Conservation (phyloP, 1,284 basidiomycete species). For the Papiliotrema terrestris region DNA sequence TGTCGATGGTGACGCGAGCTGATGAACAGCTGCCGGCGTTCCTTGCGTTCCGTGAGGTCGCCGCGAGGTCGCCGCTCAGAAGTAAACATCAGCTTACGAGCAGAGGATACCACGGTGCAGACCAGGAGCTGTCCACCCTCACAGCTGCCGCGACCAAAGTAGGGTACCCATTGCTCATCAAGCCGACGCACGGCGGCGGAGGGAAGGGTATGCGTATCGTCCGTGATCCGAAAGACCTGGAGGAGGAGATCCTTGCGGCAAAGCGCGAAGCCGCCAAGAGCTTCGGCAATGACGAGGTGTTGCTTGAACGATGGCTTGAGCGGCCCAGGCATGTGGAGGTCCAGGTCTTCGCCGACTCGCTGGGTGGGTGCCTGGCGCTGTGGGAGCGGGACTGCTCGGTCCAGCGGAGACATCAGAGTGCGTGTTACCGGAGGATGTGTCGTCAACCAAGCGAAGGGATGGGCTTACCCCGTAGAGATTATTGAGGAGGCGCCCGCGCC, state of each 20-base stretch:
- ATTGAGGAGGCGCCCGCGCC: constrained; percentile 78
- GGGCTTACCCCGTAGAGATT: constrained; percentile 32
- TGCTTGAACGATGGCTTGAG: constrained; percentile 82
- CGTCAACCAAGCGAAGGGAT: too few species aligned
- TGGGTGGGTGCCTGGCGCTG: constrained; percentile 74
- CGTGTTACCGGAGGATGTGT: constrained; percentile 8
- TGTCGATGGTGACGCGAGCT: not conserved
- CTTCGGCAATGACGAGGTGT: constrained; percentile 79
- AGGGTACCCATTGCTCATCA: constrained; percentile 63
- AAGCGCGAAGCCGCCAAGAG: constrained; percentile 80
- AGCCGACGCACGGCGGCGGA: constrained; percentile 68
- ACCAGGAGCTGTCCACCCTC: constrained; percentile 56
- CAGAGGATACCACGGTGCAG: constrained; percentile 55
- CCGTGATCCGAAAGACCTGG: constrained; percentile 51
- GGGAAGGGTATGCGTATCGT: constrained; percentile 70
- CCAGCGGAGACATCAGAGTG: constrained; percentile 82
- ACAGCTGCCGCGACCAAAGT: constrained; percentile 50
- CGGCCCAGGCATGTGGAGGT: constrained; percentile 83
- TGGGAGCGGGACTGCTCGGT: constrained; percentile 95
- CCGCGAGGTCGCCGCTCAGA: not conserved
- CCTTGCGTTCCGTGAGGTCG: constrained; percentile 90
- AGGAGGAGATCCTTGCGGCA: constrained; percentile 73
- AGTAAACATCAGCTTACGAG: too few species aligned
- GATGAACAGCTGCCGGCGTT: constrained; percentile 66
- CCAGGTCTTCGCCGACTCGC: constrained; percentile 78